These are phyloP conservation scores for Verticillium zaregamsianum DNA, from an alignment of 2,329 filamentous ascomycete species.

Conservation along the genomic window DNA sequence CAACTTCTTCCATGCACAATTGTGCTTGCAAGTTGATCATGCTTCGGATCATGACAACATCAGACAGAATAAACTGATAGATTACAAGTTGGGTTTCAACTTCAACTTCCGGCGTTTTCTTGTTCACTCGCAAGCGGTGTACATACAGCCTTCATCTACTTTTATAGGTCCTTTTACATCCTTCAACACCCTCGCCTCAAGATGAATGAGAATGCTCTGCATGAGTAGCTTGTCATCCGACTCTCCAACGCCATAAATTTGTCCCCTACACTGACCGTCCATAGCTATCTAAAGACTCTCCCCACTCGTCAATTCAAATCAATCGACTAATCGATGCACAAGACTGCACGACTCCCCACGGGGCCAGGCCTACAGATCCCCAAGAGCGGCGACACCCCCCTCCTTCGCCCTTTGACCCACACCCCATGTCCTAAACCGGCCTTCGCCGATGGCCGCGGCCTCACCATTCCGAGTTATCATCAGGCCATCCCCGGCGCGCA, in stretches of 20 bases:
- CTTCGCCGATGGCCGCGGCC: not conserved
- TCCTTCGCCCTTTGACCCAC: not conserved
- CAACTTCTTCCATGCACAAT: not conserved
- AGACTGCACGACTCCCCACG: not conserved
- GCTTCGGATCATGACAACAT: no score
- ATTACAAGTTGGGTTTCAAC: no score
- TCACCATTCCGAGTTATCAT: not conserved
- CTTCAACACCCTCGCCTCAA: no score
- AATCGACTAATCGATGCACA: not conserved
- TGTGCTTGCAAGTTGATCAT: not conserved
- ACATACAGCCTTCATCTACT: no score
- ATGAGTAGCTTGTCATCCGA: no score
- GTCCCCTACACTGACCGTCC: no score
- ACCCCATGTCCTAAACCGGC: not conserved
- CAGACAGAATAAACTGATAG: no score
- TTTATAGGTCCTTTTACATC: no score
- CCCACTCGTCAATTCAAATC: not conserved
- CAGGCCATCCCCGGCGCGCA: not conserved
- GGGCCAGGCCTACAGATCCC: not conserved
- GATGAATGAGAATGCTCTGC: no score
- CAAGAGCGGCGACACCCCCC: not conserved
- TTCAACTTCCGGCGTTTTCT: no score
- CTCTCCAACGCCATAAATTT: no score
- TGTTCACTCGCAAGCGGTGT: no score
- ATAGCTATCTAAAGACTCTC: not conserved